Evolutionary conservation across 768 basidiomycete species (phyloP).

Genomic region (Rhodotorula kratochvilovae): DNA sequence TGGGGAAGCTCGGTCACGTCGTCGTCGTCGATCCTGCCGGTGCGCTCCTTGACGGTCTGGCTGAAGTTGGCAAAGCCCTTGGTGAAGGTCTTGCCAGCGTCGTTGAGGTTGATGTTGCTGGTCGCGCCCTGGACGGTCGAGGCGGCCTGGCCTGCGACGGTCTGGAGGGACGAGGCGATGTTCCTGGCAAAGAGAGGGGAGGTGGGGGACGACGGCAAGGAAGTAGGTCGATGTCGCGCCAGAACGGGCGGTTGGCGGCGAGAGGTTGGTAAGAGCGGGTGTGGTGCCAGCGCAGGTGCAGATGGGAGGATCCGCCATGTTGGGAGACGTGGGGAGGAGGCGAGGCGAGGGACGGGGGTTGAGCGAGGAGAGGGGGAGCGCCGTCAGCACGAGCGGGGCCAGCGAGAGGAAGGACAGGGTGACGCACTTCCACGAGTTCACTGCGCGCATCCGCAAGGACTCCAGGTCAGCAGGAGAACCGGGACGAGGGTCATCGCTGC

Average conservation of each 20-base stretch:
- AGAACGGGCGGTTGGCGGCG: not conserved
- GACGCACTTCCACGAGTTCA: constrained; percentile 12
- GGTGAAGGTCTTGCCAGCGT: constrained; percentile 19
- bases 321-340: not conserved
- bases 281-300: too few species aligned
- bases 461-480: not conserved
- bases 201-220: not conserved
- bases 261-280: not conserved
- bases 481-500: too few species aligned
- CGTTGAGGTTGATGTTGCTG: constrained; percentile 27
- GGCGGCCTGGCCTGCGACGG: constrained; percentile 28
- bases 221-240: too few species aligned
- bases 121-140: constrained; percentile 20
- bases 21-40: constrained; percentile 81
- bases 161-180: constrained; percentile 13
- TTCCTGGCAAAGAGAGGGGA: not conserved
- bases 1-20: constrained; percentile 93
- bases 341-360: not conserved
- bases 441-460: not conserved
- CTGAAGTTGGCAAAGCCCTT: constrained; percentile 31
- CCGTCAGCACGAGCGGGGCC: not conserved
- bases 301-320: not conserved
- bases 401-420: not conserved
- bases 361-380: not conserved
- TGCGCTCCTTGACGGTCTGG: constrained; percentile 57